Evolutionary conservation across 352 stramenopile genomes (phyloP).

Genomic region (Phytophthora meadii): DNA sequence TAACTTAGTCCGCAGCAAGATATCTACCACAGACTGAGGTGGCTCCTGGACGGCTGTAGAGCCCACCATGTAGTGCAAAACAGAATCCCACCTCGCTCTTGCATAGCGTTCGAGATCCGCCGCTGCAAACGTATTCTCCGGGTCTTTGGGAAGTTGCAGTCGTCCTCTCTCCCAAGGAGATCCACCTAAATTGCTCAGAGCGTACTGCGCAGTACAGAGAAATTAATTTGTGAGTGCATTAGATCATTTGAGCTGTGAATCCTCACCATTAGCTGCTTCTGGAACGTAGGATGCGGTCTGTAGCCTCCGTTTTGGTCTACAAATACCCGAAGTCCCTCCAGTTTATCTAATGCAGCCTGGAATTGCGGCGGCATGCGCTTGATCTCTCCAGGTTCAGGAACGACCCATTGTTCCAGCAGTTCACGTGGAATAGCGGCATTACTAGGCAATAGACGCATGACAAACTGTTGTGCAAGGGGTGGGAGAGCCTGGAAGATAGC

Average conservation of each 20-base stretch:
- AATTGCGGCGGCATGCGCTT: slow-evolving; percentile 61
- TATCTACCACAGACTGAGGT: slow-evolving; percentile 73
- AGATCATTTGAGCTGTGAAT: too few species aligned
- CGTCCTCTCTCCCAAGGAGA: slow-evolving; percentile 78
- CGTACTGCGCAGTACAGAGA: slow-evolving; percentile 45
- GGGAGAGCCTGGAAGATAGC: slow-evolving; percentile 89
- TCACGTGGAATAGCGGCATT: slow-evolving; percentile 53
- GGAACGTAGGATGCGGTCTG: slow-evolving; percentile 61
- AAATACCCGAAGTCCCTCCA: slow-evolving; percentile 71
- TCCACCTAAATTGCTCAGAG: slow-evolving; percentile 72
- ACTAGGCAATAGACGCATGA: slow-evolving; percentile 86
- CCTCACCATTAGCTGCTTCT: slow-evolving; percentile 69
- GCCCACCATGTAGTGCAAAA: slow-evolving; percentile 82
- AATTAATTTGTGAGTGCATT: too few species aligned
- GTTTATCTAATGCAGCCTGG: slow-evolving; percentile 56
- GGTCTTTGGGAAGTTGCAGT: slow-evolving; percentile 49
- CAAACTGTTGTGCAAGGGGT: slow-evolving; percentile 89
- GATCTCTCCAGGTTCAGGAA: slow-evolving; percentile 40
- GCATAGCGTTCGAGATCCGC: slow-evolving; percentile 69
- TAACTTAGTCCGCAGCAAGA: slow-evolving; percentile 73
- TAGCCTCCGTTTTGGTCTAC: slow-evolving; percentile 48
- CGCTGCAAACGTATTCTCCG: slow-evolving; percentile 52
- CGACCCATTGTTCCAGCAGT: slow-evolving; percentile 76
- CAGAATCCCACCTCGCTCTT: slow-evolving; percentile 66
- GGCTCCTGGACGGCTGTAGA: slow-evolving; percentile 73